A percentile compares a stretch with the other conserved stretches of the same genome.
Conservation (phyloP, 176 grass and related monocot species). For the Juncus inflexus region DNA sequence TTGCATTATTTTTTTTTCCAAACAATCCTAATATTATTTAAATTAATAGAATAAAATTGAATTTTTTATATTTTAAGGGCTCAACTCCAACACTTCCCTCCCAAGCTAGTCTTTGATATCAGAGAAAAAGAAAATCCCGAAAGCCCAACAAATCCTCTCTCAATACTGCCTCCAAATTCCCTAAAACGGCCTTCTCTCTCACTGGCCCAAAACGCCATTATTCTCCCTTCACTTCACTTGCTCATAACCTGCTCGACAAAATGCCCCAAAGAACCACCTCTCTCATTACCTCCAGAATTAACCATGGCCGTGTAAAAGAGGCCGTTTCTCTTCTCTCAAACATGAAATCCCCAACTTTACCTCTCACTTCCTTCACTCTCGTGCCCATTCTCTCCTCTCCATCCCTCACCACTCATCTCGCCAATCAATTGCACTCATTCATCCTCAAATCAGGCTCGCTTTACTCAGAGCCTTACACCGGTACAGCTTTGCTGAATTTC, state of each 20-base stretch:
- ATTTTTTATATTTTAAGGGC: no score
- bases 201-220: no score
- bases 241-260: slow-evolving; percentile 24
- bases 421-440: slow-evolving; percentile 47
- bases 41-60: no score
- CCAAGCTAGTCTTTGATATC: no score
- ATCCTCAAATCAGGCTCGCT: slow-evolving; percentile 57
- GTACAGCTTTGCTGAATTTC: slow-evolving; percentile 45
- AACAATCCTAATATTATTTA: no score
- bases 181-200: no score
- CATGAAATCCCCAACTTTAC: slow-evolving; percentile 45
- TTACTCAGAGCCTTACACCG: slow-evolving; percentile 45
- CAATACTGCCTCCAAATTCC: no score
- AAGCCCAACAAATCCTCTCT: no score
- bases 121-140: no score
- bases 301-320: slow-evolving; percentile 29
- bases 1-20: no score
- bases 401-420: slow-evolving; percentile 9
- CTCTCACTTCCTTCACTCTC: slow-evolving; percentile 60
- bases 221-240: no score
- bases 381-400: slow-evolving; percentile 53
- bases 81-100: no score
- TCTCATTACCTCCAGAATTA: slow-evolving; percentile 45
- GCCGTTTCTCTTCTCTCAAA: slow-evolving; percentile 43
- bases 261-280: slow-evolving; percentile 36